Evolutionary conservation across 2,329 filamentous ascomycete genomes (phyloP), one percentile per base, ranked within the genome.

Genomic region (Ascochyta fabae): DNA sequence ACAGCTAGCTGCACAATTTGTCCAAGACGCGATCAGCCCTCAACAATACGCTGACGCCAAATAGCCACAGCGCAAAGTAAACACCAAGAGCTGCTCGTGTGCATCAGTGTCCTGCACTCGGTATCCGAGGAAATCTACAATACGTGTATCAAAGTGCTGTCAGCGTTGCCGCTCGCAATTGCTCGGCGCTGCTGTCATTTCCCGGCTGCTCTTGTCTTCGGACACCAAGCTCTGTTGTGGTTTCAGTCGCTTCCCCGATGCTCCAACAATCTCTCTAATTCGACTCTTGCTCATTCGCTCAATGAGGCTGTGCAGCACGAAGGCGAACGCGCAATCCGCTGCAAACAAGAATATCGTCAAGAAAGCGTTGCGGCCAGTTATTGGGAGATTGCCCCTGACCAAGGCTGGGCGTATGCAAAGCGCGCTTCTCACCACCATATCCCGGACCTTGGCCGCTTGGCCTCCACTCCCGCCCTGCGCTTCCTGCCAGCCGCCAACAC

Each of bases 361-460:
- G 46, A 49, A 15, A 16, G 38, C 42, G 43, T 50, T 46, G 47
- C 59, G 53, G 55, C 56, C 61, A 63, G 45, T 62, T 33, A 62
- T 63, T 60, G 53, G 56, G 35, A 47, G 45, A 26, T 33, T 60
- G 49, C 69, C 71, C 71, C 70, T 71, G 62, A 68, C 70, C 70
- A 74, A 72, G 70, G 52, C 69, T 73, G 44, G 70, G 69, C 70
- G 60, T 50, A 58, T 56, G 53, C 31, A 44, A 58, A 56, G 51
- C 36, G 55, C 57, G 62, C 58, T 64, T 65, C 63, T 71, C 66
- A 61, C 54, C 62, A 66, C 66, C 59, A 59, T 48, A 47, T 40
- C 48, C 49, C 43, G 53, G 51, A 50, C 54, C 67, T 71, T 66
- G 69, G 64, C 62, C 44, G 45, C 68, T 72, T 72, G 69, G 68